phyloP scores from a whole-genome alignment of 768 basidiomycete species.

The Rhodotorula toruloides region DNA sequence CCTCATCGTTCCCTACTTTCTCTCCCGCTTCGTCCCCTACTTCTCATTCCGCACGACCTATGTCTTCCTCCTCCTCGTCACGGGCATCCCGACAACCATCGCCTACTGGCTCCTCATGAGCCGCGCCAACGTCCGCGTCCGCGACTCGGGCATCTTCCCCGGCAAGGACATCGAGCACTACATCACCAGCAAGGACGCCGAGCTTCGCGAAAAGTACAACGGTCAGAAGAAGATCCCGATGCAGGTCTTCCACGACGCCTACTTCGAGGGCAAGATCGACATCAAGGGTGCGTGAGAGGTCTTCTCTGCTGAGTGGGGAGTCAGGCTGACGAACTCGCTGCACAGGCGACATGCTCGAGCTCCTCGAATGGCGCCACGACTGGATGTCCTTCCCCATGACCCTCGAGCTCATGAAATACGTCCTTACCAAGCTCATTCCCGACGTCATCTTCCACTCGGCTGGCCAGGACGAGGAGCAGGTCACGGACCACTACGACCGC shows the following conservation, averaged over 20 bases:
- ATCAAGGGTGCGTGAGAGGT: constrained; percentile 66
- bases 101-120: constrained; percentile 88
- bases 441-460: constrained; percentile 89
- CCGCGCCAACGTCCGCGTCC: constrained; percentile 62
- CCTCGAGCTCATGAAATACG: constrained; percentile 84
- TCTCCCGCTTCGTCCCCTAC: constrained; percentile 71
- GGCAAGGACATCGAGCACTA: constrained; percentile 82
- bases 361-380: constrained; percentile 90
- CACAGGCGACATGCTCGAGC: constrained; percentile 83
- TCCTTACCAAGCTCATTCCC: constrained; percentile 79
- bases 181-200: constrained; percentile 79
- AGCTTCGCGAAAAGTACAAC: constrained; percentile 70
- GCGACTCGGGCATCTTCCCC: constrained; percentile 79
- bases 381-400: constrained; percentile 92
- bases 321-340: background rate
- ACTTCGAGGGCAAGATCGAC: constrained; percentile 91
- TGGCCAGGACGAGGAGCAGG: constrained; percentile 87
- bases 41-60: constrained; percentile 76
- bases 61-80: constrained; percentile 66
- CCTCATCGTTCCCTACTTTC: constrained; percentile 66
- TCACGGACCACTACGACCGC: constrained; percentile 91
- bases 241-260: constrained; percentile 96
- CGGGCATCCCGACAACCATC: constrained; percentile 69
- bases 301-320: background rate
- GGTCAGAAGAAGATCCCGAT: constrained; percentile 91